Conservation (phyloP, 1,284 basidiomycete species). For the Moniliella sp. region DNA sequence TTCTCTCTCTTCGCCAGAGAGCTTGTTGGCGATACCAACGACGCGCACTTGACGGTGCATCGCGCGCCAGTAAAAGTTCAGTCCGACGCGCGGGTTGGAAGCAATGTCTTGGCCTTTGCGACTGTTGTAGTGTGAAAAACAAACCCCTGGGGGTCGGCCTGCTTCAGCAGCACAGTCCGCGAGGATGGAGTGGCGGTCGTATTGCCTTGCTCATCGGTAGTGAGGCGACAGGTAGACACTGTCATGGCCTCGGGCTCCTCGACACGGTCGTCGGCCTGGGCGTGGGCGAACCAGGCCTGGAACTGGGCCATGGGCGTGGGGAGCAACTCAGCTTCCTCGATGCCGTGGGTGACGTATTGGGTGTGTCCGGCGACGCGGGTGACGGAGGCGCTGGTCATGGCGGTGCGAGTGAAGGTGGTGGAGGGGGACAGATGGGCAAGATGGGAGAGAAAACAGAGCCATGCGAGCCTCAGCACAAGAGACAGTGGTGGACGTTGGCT, state of each 20-base stretch:
- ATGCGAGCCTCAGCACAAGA: no score
- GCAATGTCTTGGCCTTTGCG: constrained; percentile 64
- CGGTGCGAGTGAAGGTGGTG: no score
- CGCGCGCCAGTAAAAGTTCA: constrained; percentile 80
- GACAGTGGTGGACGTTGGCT: no score
- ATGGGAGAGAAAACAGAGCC: no score
- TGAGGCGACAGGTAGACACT: constrained; percentile 11
- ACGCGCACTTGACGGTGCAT: constrained; percentile 61
- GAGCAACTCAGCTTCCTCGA: constrained; percentile 9
- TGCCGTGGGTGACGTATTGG: constrained; percentile 22
- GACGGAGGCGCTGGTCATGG: no score
- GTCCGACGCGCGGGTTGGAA: constrained; percentile 47
- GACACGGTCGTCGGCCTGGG: constrained; percentile 10
- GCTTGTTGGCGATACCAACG: constrained; percentile 59
- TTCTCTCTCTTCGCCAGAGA: constrained; percentile 50
- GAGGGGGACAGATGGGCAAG: no score
- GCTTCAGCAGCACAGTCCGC: constrained; percentile 74
- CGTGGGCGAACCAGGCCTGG: constrained; percentile 22
- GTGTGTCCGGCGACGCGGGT: constrained; percentile 16
- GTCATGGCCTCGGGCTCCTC: constrained; percentile 30
- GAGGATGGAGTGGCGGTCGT: constrained; percentile 44
- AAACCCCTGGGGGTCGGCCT: constrained; percentile 48
- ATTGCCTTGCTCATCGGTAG: constrained; percentile 1
- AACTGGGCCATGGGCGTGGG: constrained; percentile 22
- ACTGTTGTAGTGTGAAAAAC: constrained; percentile 82